Evolutionary conservation across 164 flowering plant species (phyloP), one percentile per base, ranked within the genome.

Genomic region (Tinospora cordifolia): DNA sequence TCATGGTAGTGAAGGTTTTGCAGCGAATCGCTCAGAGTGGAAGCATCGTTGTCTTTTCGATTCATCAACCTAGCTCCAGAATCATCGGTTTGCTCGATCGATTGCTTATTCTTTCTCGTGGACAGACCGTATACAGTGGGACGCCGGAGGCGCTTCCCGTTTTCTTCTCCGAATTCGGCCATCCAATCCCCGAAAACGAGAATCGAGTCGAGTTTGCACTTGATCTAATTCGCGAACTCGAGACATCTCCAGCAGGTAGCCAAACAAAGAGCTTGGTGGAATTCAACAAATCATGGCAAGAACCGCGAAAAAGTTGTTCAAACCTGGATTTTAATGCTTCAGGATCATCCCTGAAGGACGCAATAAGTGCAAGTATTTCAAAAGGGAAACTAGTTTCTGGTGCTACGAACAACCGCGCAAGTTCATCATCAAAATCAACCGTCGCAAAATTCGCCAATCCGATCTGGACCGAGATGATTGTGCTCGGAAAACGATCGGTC

Each of bases 301-400:
- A 15, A 0, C 75, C 24, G 27, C 21, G 21, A 46, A 78, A 77
- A 26, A 64, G 65, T 7, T 41, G 62, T 6, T 13, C 67, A 19
- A 62, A 36, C n/a, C 21, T 62, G 17, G 66, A 64, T 38, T 9
- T 47, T 11, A 27, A 68, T 34, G 17, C 25, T 1, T 12, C 7
- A 2, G 77, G 79, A 0, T 59, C 80, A 6, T 86, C 91, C 0
- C 79, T 91, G 1, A 85, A 84, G 65, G 92, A 90, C 19, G 97
- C 97, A 0, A 93, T 93, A 4, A 83, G 82, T 46, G 90, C 90
- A 1, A 91, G 97, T 63, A 86, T 93, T 59, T 88, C 96, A 0
- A 67, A 85, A 21, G 97, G 97, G 15, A 93, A 91, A 70, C 75
- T 91, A 1, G 97, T 93, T n/a, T 85, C 92, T 6, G 96, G 91